Conservation (phyloP, 2,329 filamentous ascomycete species). For the Cercospora berteroae region DNA sequence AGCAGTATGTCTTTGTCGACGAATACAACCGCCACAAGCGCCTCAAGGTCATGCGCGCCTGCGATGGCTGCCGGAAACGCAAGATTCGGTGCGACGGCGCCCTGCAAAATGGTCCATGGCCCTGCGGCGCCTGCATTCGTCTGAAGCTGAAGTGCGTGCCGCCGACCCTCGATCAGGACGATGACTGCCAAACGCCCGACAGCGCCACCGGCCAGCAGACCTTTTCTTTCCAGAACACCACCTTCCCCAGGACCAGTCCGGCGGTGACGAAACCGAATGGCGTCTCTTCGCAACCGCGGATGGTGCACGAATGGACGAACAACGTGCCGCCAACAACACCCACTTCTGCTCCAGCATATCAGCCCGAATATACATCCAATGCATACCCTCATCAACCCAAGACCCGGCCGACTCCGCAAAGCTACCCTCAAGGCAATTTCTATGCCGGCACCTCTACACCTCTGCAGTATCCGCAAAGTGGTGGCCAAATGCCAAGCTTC, state of each 20-base stretch:
- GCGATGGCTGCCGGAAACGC: conserved; percentile 87
- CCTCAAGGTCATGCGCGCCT: conserved; percentile 96
- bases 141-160: conserved; percentile 91
- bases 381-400: conserved; percentile 18
- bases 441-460: conserved; percentile 15
- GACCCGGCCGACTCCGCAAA: conserved; percentile 15
- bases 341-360: conserved; percentile 22
- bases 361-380: conserved; percentile 18
- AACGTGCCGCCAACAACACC: conserved; percentile 10
- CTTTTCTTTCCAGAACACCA: conserved; percentile 34
- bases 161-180: conserved; percentile 76
- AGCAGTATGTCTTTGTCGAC: conserved; percentile 98
- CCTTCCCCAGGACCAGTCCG: conserved; percentile 18
- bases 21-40: conserved; percentile 98
- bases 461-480: conserved; percentile 22
- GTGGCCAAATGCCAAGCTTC: conserved; percentile 22
- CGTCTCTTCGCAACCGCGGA: conserved; percentile 13
- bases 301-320: conserved; percentile 24
- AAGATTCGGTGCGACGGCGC: conserved; percentile 99
- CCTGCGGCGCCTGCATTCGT: conserved; percentile 87
- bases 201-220: conserved; percentile 28
- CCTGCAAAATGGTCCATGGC: conserved; percentile 89
- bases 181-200: conserved; percentile 42
- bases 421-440: conserved; percentile 20
- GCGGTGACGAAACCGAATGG: conserved; percentile 16